Percentiles rank a stretch among this genome's conserved stretches.
These are phyloP conservation scores for Monilinia polystroma DNA, from an alignment of 2,329 filamentous ascomycete species.

Conservation along the genomic window DNA sequence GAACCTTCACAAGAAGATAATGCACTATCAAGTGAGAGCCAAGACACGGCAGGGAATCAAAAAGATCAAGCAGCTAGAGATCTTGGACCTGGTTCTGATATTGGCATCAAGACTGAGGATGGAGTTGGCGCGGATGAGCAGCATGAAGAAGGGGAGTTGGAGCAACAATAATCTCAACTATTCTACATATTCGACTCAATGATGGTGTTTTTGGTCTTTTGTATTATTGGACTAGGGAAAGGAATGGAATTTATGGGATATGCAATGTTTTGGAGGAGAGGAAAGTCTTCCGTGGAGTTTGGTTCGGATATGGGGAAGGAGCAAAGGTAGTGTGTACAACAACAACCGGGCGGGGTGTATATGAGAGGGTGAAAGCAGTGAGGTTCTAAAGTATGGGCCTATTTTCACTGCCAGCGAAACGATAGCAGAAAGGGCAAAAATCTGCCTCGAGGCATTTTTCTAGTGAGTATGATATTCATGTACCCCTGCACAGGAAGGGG, in stretches of 20 bases:
- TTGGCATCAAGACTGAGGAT: background rate
- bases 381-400: background rate
- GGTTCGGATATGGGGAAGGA: background rate
- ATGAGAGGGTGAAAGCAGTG: background rate
- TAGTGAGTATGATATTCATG: background rate
- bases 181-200: background rate
- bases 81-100: background rate
- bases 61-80: background rate
- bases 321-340: conserved; percentile 7
- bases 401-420: background rate
- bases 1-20: background rate
- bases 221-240: conserved; percentile 14
- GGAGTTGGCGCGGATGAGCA: background rate
- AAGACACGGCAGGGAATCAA: background rate
- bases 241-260: conserved; percentile 6
- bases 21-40: background rate
- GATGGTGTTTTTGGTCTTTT: conserved; percentile 7
- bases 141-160: conserved; percentile 16
- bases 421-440: background rate
- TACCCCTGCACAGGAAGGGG: background rate
- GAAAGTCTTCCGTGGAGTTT: conserved; percentile 6
- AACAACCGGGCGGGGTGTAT: background rate
- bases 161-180: conserved; percentile 6
- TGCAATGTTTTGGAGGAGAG: conserved; percentile 2
- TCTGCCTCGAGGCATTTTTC: background rate